Percentiles rank a stretch among this genome's conserved stretches.
Conservation (phyloP, 2,329 filamentous ascomycete species). For the Ceratocystis colombiana region DNA sequence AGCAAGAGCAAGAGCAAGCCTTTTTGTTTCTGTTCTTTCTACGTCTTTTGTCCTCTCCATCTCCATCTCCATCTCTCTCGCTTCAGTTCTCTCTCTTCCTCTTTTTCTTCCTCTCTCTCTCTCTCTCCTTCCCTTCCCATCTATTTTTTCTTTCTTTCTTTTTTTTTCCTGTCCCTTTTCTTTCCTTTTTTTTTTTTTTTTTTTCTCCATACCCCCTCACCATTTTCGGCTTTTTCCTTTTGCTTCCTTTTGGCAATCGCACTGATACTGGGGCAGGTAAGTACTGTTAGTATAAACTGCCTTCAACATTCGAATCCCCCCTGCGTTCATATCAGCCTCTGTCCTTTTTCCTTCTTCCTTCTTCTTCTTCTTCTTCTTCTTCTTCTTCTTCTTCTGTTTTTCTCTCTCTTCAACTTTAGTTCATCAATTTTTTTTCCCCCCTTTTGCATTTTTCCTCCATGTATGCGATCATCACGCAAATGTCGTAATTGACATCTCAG, state of each 20-base stretch:
- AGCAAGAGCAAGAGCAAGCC: background rate
- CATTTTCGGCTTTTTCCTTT: background rate
- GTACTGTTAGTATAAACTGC: background rate
- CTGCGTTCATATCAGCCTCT: background rate
- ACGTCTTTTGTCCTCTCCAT: background rate
- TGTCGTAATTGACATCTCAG: background rate
- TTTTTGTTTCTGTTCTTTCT: background rate
- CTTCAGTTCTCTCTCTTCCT: background rate
- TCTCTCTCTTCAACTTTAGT: background rate
- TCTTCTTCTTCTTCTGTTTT: background rate
- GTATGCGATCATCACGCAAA: background rate
- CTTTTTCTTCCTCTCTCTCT: background rate
- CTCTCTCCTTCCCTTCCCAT: too few species aligned
- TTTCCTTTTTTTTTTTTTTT: background rate
- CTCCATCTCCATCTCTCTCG: background rate
- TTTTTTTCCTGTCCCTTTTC: background rate
- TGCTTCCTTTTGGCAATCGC: constrained; percentile 2
- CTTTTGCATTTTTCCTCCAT: background rate
- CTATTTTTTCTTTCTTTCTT: too few species aligned
- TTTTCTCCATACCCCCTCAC: background rate
- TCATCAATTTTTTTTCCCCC: background rate
- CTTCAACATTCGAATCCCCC: constrained; percentile 8
- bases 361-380: background rate
- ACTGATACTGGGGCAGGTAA: background rate
- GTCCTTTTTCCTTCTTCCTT: constrained; percentile 8